Percentiles rank a stretch among this genome's conserved stretches.
These are phyloP conservation scores for Setomelanomma holmii DNA, from an alignment of 2,329 filamentous ascomycete genomes.

Conservation along the genomic window DNA sequence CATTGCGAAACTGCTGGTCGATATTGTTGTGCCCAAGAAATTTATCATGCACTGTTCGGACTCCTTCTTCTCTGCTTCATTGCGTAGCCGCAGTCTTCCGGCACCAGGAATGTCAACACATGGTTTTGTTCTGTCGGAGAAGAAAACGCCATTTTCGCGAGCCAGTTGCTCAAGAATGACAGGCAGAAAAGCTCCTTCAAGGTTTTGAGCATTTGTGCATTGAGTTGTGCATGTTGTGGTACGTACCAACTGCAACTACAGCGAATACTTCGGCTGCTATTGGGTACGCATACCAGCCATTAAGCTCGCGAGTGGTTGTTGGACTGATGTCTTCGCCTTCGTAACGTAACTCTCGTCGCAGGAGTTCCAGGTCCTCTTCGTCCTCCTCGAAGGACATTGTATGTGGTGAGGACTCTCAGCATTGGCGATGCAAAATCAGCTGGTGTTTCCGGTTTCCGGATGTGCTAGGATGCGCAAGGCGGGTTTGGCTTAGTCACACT, in stretches of 20 bases:
- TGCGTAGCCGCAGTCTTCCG: conserved; percentile 16
- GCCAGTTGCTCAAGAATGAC: conserved; percentile 91
- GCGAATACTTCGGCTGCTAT: conserved; percentile 94
- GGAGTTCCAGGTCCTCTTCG: not conserved
- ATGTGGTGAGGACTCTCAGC: not conserved
- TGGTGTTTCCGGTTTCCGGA: no score
- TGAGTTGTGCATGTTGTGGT: not conserved
- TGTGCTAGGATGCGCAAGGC: no score
- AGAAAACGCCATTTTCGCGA: conserved; percentile 83
- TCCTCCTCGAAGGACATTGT: conserved; percentile 5
- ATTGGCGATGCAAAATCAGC: no score
- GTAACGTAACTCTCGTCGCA: conserved; percentile 26
- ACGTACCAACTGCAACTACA: conserved; percentile 80
- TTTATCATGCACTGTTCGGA: conserved; percentile 75
- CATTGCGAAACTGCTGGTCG: conserved; percentile 93
- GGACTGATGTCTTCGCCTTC: conserved; percentile 63
- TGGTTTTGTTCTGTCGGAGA: conserved; percentile 74
- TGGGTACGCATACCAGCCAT: conserved; percentile 89
- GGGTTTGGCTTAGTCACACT: no score
- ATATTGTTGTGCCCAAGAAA: conserved; percentile 79
- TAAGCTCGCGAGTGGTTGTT: conserved; percentile 80
- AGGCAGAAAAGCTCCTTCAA: conserved; percentile 83
- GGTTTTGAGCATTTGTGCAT: not conserved
- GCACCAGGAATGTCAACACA: conserved; percentile 70
- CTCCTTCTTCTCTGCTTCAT: conserved; percentile 25